Base-by-base conservation (phyloP, 805 yeast species). In the Pichia paraexigua region DNA sequence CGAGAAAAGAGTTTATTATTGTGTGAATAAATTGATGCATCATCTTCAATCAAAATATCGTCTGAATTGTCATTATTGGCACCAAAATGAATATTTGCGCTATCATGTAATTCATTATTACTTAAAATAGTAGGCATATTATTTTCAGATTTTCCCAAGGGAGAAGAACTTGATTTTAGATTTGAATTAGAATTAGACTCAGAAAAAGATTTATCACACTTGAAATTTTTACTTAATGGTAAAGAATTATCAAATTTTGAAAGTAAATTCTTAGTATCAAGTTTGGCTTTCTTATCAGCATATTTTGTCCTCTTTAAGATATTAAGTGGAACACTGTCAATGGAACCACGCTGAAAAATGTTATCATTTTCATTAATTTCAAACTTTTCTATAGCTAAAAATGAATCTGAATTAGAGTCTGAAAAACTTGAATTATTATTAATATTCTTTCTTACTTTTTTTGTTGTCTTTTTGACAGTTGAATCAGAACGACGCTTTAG, bases 351-450 rank as follows among this genome's bases (percentile, higher is more conserved):
- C n/a, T 35, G 48, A 39, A 55, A 52, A 17, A 54, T 53, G 28
- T 56, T 57, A 43, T 57, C 59, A n/a, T 51, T 46, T 41, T 49
- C 51, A 32, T 51, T 55, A 28, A 56, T 47, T 47, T 63, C 64
- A 45, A 61, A 60, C 42, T 59, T 63, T 24, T 62, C 66, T 39
- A 56, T 43, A 17, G 53, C 43, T 18, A 60, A 49, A 18, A 59
- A 51, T 9, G 63, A 56, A 37, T 56, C 15, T 20, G 53, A 24
- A 10, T 53, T 53, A 2, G 59, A 47, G 13, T 27, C 37, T 5
- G 45, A 17, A 40, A 44, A 40, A n/a, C 45, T 42, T 27, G 43
- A 24, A 32, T 47, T 20, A 10, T 37, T 27, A 13, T 30, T 35
- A n/a, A n/a, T n/a, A n/a, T 35, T 39, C 39, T 41, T 54, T 45